A percentile compares a stretch with the other conserved stretches of the same genome.
Conservation (phyloP, 2,329 filamentous ascomycete species). For the Diaporthe ampelina region DNA sequence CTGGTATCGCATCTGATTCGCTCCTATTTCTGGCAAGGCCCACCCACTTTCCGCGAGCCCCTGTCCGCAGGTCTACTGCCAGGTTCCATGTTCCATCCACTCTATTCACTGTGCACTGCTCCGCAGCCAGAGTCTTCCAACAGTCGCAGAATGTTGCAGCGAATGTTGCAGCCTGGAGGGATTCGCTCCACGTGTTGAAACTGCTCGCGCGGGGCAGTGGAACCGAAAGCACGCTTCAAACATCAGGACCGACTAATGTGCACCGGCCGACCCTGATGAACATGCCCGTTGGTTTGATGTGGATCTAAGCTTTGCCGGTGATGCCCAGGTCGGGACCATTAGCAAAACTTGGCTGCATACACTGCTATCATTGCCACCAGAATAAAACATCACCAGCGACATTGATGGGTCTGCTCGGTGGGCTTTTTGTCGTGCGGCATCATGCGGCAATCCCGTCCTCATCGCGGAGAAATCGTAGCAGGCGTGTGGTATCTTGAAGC, state of each 20-base stretch:
- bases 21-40: neutral
- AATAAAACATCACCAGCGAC: neutral
- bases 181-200: slow-evolving; percentile 35
- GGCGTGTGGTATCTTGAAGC: neutral
- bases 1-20: slow-evolving; percentile 36
- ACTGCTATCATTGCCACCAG: slow-evolving; percentile 3
- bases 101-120: neutral
- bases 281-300: neutral
- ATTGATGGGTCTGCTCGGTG: neutral
- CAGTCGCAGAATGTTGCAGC: slow-evolving; percentile 15
- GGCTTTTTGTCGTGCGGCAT: neutral
- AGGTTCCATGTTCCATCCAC: slow-evolving; percentile 10
- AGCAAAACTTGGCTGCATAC: neutral
- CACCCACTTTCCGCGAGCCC: slow-evolving; percentile 21
- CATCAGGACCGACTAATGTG: slow-evolving; percentile 7
- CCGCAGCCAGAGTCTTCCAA: slow-evolving; percentile 9
- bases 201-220: slow-evolving; percentile 17
- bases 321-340: neutral
- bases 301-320: neutral
- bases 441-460: neutral
- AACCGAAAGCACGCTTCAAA: slow-evolving; percentile 14
- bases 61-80: slow-evolving; percentile 4
- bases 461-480: neutral
- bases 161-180: slow-evolving; percentile 21
- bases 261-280: neutral